Percentiles rank a stretch among this genome's conserved stretches.
These are phyloP conservation scores for Cinchona pubescens DNA, from an alignment of 257 asterid genomes.

Conservation along the genomic window DNA sequence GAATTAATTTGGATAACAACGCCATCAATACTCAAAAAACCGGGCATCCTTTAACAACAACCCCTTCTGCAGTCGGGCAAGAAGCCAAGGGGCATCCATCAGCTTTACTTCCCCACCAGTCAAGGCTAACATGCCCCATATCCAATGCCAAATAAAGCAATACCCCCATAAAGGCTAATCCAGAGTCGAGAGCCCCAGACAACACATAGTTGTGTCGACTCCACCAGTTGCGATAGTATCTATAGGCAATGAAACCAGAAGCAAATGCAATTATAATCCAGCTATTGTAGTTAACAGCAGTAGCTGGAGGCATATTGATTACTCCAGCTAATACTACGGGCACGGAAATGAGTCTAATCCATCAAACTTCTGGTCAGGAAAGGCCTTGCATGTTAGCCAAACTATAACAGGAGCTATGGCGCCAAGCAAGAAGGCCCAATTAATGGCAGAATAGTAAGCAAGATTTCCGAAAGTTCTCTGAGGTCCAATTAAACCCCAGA, in stretches of 20 bases:
- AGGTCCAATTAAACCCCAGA: constrained; percentile 88
- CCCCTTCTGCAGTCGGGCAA: constrained; percentile 79
- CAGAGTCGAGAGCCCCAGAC: constrained; percentile 92
- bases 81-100: constrained; percentile 88
- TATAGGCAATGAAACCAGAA: constrained; percentile 65
- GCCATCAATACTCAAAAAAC: constrained; percentile 24
- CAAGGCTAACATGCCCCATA: constrained; percentile 54
- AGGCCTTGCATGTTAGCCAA: constrained; percentile 59
- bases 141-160: constrained; percentile 66
- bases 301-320: constrained; percentile 83
- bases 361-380: constrained; percentile 52
- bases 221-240: constrained; percentile 75
- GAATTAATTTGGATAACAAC: background rate
- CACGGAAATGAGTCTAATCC: constrained; percentile 53
- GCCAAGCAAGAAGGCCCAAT: constrained; percentile 69
- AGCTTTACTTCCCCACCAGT: constrained; percentile 81
- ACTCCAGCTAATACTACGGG: constrained; percentile 71
- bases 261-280: constrained; percentile 75
- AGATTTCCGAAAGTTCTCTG: constrained; percentile 71
- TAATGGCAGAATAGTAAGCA: constrained; percentile 66
- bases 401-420: constrained; percentile 71
- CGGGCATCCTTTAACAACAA: constrained; percentile 75
- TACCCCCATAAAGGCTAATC: constrained; percentile 94
- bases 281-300: constrained; percentile 79
- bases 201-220: constrained; percentile 68